A percentile compares a stretch with the other conserved stretches of the same genome.
Conservation (phyloP, 2,329 filamentous ascomycete species). For the Ophiostoma sp. region DNA sequence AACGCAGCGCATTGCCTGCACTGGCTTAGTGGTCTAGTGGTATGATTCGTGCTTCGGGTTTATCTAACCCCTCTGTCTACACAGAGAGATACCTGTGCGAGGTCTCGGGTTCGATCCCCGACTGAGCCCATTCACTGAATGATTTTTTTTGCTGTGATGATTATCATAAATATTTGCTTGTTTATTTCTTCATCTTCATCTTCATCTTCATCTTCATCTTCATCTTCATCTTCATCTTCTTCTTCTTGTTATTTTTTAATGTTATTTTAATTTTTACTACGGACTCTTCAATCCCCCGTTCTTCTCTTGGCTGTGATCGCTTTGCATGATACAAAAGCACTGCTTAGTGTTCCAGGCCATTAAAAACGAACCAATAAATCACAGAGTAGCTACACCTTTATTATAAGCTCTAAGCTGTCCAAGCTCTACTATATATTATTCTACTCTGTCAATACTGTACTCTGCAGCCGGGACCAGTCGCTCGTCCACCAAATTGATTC, state of each 20-base stretch:
- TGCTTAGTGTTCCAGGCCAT: no score
- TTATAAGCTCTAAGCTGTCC: no score
- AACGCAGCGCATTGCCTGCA: not conserved
- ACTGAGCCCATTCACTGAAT: constrained; percentile 24
- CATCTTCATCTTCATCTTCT: not conserved
- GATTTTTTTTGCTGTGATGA: not conserved
- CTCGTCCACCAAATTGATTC: not conserved
- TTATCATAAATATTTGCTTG: not conserved
- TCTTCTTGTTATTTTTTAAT: not conserved
- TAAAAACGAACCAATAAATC: no score
- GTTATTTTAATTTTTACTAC: no score
- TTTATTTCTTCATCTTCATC: no score
- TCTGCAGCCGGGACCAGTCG: not conserved
- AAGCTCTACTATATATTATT: not conserved
- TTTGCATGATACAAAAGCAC: no score
- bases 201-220: not conserved
- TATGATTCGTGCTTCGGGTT: constrained; percentile 29
- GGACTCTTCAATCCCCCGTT: no score
- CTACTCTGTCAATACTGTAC: not conserved
- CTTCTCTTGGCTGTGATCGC: no score
- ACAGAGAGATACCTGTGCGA: constrained; percentile 25
- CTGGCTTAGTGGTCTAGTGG: constrained; percentile 29
- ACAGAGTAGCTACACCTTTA: no score
- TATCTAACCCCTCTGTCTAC: constrained; percentile 22
- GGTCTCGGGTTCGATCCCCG: constrained; percentile 29